Percentiles rank a stretch among this genome's conserved stretches.
Evolutionary conservation across 257 asterid genomes (phyloP).

Genomic region (Solanum appendiculatum): DNA sequence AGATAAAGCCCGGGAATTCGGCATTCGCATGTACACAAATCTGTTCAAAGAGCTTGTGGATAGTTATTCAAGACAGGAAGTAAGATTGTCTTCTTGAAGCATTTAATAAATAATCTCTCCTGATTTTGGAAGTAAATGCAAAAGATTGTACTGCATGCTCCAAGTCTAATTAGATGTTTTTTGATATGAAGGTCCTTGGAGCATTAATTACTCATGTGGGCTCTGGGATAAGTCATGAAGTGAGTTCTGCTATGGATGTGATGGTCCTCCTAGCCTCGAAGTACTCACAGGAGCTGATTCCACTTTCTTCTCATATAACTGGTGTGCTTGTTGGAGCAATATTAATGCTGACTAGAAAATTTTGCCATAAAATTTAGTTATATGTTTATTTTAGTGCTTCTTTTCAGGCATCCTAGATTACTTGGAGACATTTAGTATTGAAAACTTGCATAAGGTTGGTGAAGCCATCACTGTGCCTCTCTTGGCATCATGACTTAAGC

Average conservation of each 20-base stretch:
- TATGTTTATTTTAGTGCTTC: slow-evolving; percentile 4
- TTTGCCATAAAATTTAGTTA: neutral
- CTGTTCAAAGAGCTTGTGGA: slow-evolving; percentile 59
- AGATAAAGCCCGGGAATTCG: slow-evolving; percentile 49
- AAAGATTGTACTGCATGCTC: slow-evolving; percentile 10
- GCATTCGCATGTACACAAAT: slow-evolving; percentile 56
- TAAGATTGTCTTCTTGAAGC: slow-evolving; percentile 25
- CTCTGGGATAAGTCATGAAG: slow-evolving; percentile 68
- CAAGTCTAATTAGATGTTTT: neutral
- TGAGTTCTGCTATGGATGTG: slow-evolving; percentile 64
- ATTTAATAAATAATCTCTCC: neutral
- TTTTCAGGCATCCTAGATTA: slow-evolving; percentile 78
- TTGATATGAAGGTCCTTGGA: slow-evolving; percentile 62
- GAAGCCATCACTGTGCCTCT: neutral
- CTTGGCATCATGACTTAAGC: neutral
- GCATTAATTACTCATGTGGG: slow-evolving; percentile 79
- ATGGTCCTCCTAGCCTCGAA: slow-evolving; percentile 54
- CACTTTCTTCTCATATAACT: slow-evolving; percentile 60
- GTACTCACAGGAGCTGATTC: slow-evolving; percentile 60
- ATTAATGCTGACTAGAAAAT: neutral
- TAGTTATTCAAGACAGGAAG: slow-evolving; percentile 77
- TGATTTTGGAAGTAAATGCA: neutral
- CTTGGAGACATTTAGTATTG: slow-evolving; percentile 64
- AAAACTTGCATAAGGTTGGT: slow-evolving; percentile 64
- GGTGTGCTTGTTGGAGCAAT: slow-evolving; percentile 28